A percentile compares a stretch with the other conserved stretches of the same genome.
These are phyloP conservation scores for Pseudofabraea citricarpa DNA, from an alignment of 2,329 filamentous ascomycete species.

Conservation along the genomic window DNA sequence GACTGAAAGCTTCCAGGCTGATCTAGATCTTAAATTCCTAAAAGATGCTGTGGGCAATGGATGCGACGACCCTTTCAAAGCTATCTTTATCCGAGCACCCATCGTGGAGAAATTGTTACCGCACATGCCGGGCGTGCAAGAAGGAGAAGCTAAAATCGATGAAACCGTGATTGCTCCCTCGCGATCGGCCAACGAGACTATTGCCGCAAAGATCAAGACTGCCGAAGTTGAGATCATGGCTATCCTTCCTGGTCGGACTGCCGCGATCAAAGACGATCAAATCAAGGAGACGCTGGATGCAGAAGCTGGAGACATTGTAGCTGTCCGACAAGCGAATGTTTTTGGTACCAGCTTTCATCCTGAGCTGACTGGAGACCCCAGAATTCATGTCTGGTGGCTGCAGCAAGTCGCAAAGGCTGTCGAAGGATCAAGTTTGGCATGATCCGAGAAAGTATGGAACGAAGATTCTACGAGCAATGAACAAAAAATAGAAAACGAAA, in stretches of 20 bases:
- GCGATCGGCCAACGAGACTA: constrained; percentile 12
- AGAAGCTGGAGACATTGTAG: constrained; percentile 71
- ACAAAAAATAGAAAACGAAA: no score
- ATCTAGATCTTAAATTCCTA: constrained; percentile 70
- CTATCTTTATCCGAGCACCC: constrained; percentile 90
- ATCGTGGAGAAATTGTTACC: constrained; percentile 80
- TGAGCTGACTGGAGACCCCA: constrained; percentile 79
- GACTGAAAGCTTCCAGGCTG: constrained; percentile 81
- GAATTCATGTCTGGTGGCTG: constrained; percentile 95
- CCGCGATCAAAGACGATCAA: constrained; percentile 32
- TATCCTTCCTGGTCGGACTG: constrained; percentile 39
- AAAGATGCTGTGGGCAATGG: constrained; percentile 21
- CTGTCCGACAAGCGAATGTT: constrained; percentile 84
- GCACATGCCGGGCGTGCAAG: constrained; percentile 23
- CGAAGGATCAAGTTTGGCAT: no score
- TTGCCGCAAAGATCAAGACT: constrained; percentile 15
- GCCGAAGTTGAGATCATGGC: constrained; percentile 45
- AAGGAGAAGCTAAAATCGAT: constrained; percentile 37
- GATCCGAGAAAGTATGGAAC: no score
- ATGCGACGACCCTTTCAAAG: constrained; percentile 57
- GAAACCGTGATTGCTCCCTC: constrained; percentile 27
- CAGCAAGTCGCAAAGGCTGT: constrained; percentile 53
- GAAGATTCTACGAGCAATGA: no score
- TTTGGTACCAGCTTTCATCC: constrained; percentile 96
- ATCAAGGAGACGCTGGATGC: constrained; percentile 30